phyloP scores from a whole-genome alignment of 2,329 filamentous ascomycete genomes.

The Ophiostoma triangulosporum region DNA sequence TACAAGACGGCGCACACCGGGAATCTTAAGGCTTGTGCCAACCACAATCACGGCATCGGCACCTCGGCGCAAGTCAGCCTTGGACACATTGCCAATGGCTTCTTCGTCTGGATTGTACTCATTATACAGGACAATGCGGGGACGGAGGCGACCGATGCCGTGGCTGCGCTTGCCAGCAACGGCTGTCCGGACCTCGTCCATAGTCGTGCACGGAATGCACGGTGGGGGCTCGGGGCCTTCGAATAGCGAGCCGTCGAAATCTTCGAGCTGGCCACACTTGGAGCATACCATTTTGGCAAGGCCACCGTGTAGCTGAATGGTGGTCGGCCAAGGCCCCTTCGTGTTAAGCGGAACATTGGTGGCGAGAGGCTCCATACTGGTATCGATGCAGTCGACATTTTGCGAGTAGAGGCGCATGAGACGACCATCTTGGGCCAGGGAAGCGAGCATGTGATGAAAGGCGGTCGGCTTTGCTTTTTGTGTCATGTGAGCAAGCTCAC shows the following conservation, averaged over 20 bases:
- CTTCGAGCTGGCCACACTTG: conserved; percentile 67
- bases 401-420: conserved; percentile 87
- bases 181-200: conserved; percentile 62
- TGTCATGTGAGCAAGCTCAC: conserved; percentile 69
- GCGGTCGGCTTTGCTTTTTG: conserved; percentile 65
- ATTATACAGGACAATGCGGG: conserved; percentile 93
- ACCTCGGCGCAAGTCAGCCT: conserved; percentile 68
- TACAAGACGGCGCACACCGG: conserved; percentile 77
- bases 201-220: conserved; percentile 60
- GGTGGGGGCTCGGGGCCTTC: conserved; percentile 70
- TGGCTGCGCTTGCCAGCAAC: conserved; percentile 80
- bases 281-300: conserved; percentile 94
- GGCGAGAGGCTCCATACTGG: conserved; percentile 61
- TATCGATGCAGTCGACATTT: conserved; percentile 94
- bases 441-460: conserved; percentile 89
- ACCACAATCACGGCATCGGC: conserved; percentile 92
- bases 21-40: conserved; percentile 89
- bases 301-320: conserved; percentile 86
- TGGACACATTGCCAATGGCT: conserved; percentile 83
- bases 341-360: conserved; percentile 68
- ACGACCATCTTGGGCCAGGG: conserved; percentile 73
- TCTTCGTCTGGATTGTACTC: conserved; percentile 95
- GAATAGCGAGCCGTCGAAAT: conserved; percentile 70
- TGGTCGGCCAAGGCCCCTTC: conserved; percentile 85
- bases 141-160: conserved; percentile 77